Base-by-base conservation (phyloP, 768 basidiomycete genomes). In the Sporobolomyces pararoseus region DNA sequence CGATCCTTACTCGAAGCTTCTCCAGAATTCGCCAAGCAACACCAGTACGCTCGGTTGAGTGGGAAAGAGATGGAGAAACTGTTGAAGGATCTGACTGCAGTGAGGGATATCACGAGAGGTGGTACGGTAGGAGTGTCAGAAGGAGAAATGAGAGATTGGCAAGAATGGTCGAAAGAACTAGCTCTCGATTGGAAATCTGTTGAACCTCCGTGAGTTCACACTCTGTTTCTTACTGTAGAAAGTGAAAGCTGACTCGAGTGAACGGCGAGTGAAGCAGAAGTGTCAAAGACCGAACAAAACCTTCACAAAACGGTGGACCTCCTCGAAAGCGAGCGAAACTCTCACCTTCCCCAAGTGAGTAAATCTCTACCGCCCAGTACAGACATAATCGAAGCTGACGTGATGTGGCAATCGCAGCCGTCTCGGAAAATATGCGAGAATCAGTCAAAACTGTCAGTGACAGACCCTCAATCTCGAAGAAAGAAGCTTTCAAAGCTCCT, bases 51-150 rank as follows among this genome's bases (percentile, higher is more conserved):
- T 25, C 39, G 68, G 6, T 44, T 53, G 34, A 61, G 4, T 7
- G 52, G 51, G 17, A 54, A 49, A 14, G 51, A 61, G 34, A 54
- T 65, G 52, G 69, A 70, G 46, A 42, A n/a, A 29, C 31, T 65
- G 32, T 9, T 70, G 34, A 55, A 46, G 53, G 69, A 70, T 39
- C 19, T 62, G 51, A 70, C 69, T 23, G 23, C 23, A 14, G 51
- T 70, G 47, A 7, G 63, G 58, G 32, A 25, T 37, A 62, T 70
- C 19, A 70, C 69, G 52, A 19, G 60, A 16, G 68, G 68, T 2
- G 68, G 62, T 6, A 46, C 59, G 29, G 46, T 57, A 3, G 29
- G 12, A 3, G 19, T 65, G 16, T 4, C 58, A 47, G 59, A 47
- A 3, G 52, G 7, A 19, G 69, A 70, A 32, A 34, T 19, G 52